Evolutionary conservation across 73 alveolate genomes (phyloP), one percentile per base, ranked within the genome.

Genomic region (Breviolum minutum): DNA sequence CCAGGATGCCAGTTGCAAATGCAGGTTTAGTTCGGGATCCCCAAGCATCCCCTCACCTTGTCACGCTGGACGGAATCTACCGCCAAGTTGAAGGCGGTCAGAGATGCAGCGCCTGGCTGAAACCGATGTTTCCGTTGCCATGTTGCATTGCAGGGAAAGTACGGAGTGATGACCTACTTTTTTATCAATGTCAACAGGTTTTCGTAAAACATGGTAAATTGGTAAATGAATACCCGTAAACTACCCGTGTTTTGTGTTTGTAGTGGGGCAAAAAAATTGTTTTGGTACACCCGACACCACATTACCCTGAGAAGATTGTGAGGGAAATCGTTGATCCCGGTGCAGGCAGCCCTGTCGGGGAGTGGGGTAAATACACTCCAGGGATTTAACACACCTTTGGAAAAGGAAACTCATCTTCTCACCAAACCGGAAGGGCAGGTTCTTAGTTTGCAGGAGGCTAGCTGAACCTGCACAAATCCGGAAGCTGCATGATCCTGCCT

Each of bases 21-120:
- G 83, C 0, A 3, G 83, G 54, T 66, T 14, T 68, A 14, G 77
- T 17, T 68, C 54, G 54, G 54, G 54, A 40, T 40, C 54, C 54
- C 54, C 54, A 3, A 40, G 54, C 54, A 40, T 40, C 54, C 54
- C 54, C 54, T 40, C 26, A 68, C 98, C 98, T 92, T 92, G 81
- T 92, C 98, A 16, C 90, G 98, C 84, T 92, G 98, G 54, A 92
- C 74, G 16, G 98, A 92, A 61, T 92, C 98, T 63, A 92, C 98
- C 8, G 98, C 98, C 63, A 92, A 66, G 98, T 92, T 92, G 98
- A 92, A 92, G 80, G 98, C 98, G 12, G 87, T 92, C 68, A 92
- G n/a, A 48, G 98, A 92, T 12, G 98, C 98, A 12, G 98, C 54
- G 29, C 98, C 98, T 92, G 73, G 70, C 69, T 27, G 6, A 40